These are phyloP conservation scores for Neoboletus magnificus DNA, from an alignment of 768 basidiomycete species.

Conservation along the genomic window DNA sequence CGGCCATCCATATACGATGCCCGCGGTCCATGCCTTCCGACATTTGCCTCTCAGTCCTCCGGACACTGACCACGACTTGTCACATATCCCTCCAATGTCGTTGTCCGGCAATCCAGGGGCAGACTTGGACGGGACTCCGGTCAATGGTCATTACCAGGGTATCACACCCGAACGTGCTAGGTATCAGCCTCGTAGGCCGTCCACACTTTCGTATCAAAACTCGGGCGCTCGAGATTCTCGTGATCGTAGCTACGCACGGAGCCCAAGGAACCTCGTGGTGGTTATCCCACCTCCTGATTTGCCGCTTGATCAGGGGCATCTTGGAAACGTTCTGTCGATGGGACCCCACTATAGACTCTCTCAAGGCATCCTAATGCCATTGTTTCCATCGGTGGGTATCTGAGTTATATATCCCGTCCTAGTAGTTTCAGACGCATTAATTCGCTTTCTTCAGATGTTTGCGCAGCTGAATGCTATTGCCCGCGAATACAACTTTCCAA, in stretches of 20 bases:
- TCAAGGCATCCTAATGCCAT: conserved; percentile 71
- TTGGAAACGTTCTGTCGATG: conserved; percentile 54
- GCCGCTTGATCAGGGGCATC: conserved; percentile 53
- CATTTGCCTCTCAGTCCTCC: conserved; percentile 37
- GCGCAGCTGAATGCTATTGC: conserved; percentile 76
- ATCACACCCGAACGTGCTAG: conserved; percentile 8
- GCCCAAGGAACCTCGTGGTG: conserved; percentile 56
- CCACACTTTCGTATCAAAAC: conserved; percentile 55
- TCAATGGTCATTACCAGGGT: not conserved
- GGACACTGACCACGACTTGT: conserved; percentile 32
- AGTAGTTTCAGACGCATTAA: not conserved
- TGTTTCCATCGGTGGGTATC: conserved; percentile 61
- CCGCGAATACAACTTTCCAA: conserved; percentile 78
- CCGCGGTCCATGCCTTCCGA: conserved; percentile 34
- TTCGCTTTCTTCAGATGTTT: conserved; percentile 51
- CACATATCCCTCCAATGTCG: not conserved
- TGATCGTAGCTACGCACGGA: conserved; percentile 38
- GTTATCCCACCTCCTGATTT: conserved; percentile 63
- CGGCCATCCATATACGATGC: conserved; percentile 31
- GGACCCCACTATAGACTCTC: conserved; percentile 60
- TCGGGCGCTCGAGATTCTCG: conserved; percentile 43
- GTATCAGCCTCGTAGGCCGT: conserved; percentile 41
- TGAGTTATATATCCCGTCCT: not conserved
- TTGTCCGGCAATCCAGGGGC: not conserved
- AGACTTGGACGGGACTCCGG: conserved; percentile 15